A percentile compares a stretch with the other conserved stretches of the same genome.
phyloP scores from a whole-genome alignment of 2,329 filamentous ascomycete species.

The Furcasterigmium furcatum region DNA sequence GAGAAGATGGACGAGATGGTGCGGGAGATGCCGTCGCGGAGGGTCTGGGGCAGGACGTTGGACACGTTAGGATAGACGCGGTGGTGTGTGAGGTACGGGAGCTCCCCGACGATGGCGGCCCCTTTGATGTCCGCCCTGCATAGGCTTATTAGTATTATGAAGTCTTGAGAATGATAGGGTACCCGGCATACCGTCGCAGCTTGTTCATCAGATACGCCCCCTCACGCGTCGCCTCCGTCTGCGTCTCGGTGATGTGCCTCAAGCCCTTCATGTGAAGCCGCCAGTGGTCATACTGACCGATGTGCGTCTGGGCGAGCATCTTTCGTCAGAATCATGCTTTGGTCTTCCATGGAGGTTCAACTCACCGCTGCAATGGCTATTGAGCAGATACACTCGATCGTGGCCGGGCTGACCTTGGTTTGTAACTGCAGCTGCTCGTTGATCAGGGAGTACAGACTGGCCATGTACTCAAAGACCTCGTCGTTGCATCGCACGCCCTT shows the following conservation, averaged over 20 bases:
- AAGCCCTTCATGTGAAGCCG: constrained; percentile 32
- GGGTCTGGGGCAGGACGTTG: constrained; percentile 14
- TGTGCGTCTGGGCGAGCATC: constrained; percentile 19
- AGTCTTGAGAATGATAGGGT: too few relatives aligned
- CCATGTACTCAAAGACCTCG: constrained; percentile 17
- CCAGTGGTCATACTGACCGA: constrained; percentile 32
- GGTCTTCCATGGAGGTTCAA: neutral
- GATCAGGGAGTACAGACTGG: constrained; percentile 18
- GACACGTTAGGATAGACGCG: constrained; percentile 18
- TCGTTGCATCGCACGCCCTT: constrained; percentile 11
- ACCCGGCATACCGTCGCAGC: constrained; percentile 26
- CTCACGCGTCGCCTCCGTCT: constrained; percentile 16
- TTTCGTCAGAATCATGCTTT: too few relatives aligned
- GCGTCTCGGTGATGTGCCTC: constrained; percentile 23
- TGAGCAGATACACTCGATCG: constrained; percentile 25
- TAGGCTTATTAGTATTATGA: neutral
- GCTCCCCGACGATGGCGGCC: constrained; percentile 23
- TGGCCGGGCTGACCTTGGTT: constrained; percentile 16
- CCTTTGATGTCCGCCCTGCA: constrained; percentile 31
- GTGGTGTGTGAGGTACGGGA: constrained; percentile 26
- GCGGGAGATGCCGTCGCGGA: constrained; percentile 9
- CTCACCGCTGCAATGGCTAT: constrained; percentile 24
- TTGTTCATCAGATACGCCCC: constrained; percentile 16
- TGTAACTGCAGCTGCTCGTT: constrained; percentile 15
- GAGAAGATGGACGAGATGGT: constrained; percentile 16